Evolutionary conservation across 2,329 filamentous ascomycete genomes (phyloP).

Genomic region (Aspergillus phoenicis): DNA sequence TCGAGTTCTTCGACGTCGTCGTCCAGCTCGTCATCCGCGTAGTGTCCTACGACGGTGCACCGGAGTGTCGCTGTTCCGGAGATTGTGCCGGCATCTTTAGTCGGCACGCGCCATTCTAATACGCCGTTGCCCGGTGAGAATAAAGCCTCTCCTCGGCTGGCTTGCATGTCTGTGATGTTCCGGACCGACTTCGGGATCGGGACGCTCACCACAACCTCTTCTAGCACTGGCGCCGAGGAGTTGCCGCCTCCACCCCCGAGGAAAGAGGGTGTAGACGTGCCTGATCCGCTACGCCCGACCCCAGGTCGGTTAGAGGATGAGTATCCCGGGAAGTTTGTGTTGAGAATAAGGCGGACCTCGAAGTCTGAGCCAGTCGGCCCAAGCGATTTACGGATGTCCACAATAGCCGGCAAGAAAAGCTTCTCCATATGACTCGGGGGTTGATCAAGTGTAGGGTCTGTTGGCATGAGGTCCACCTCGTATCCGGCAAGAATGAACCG

Average conservation of each 20-base stretch:
- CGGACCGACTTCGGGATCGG: constrained; percentile 78
- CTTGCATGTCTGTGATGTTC: constrained; percentile 79
- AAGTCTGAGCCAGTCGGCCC: constrained; percentile 80
- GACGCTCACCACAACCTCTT: constrained; percentile 76
- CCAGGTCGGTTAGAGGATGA: constrained; percentile 45
- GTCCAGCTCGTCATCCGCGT: constrained; percentile 53
- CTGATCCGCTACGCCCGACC: constrained; percentile 44
- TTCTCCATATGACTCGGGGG: constrained; percentile 59
- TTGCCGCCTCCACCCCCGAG: constrained; percentile 55
- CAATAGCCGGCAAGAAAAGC: constrained; percentile 76
- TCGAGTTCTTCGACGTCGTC: constrained; percentile 39
- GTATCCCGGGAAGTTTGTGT: constrained; percentile 63
- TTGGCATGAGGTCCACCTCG: constrained; percentile 85
- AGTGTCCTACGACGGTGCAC: constrained; percentile 74
- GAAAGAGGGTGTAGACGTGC: constrained; percentile 53
- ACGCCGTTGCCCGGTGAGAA: constrained; percentile 73
- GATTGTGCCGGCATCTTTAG: constrained; percentile 71
- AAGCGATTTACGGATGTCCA: constrained; percentile 80
- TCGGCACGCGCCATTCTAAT: constrained; percentile 81
- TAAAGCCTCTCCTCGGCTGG: constrained; percentile 78
- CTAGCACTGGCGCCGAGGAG: constrained; percentile 64
- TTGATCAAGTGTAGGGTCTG: constrained; percentile 61
- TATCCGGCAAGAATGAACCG: constrained; percentile 92
- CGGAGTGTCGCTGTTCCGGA: constrained; percentile 72
- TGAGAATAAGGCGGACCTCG: constrained; percentile 76